A percentile compares a stretch with the other conserved stretches of the same genome.
phyloP scores from a whole-genome alignment of 2,329 filamentous ascomycete genomes.

The Dactylellina parvicollis region DNA sequence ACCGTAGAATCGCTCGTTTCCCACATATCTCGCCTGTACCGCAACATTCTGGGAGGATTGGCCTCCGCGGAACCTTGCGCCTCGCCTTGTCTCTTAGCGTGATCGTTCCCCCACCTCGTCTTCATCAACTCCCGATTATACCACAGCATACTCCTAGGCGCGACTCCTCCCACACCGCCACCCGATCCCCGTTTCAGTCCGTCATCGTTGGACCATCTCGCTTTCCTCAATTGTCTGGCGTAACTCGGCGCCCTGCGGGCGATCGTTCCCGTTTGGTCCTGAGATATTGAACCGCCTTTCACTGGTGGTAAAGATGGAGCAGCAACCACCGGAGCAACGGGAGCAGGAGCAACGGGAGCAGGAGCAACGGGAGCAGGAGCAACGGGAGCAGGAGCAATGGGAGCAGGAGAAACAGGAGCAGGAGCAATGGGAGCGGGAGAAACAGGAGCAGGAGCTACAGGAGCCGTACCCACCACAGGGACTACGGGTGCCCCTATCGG shows the following conservation, averaged over 20 bases:
- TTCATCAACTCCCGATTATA: slow-evolving; percentile 2
- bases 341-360: background rate
- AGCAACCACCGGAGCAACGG: background rate
- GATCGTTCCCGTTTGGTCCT: background rate
- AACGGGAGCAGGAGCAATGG: background rate
- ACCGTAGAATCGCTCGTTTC: background rate
- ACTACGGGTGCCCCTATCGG: too few species aligned
- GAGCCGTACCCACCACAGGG: background rate
- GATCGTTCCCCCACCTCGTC: background rate
- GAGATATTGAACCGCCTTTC: background rate
- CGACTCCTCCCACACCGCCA: background rate
- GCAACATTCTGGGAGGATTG: background rate
- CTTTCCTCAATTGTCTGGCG: background rate
- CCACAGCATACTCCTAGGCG: background rate
- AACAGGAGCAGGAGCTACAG: background rate
- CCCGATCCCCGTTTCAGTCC: background rate
- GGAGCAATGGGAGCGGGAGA: background rate
- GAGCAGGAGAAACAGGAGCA: background rate
- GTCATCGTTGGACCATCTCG: background rate
- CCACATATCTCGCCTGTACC: background rate
- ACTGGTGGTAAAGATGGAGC: background rate
- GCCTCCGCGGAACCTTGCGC: too few species aligned
- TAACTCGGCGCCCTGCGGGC: background rate
- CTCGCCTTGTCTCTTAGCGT: background rate
- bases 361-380: background rate